A percentile compares a stretch with the other conserved stretches of the same genome.
Evolutionary conservation across 2,329 filamentous ascomycete genomes (phyloP).

Genomic region (Fulvia fulva): DNA sequence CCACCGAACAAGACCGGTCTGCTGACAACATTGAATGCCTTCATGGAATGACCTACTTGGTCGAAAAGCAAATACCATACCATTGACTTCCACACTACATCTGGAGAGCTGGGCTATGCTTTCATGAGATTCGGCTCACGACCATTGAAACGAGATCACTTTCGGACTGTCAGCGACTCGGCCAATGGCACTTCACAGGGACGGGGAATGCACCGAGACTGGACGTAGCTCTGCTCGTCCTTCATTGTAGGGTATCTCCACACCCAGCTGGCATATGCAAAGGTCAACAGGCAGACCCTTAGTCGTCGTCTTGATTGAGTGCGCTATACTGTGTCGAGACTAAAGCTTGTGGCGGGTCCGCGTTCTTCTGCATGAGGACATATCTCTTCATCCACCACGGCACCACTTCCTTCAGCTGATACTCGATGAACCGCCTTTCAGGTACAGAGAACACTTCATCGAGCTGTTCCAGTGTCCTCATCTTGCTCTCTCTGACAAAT

Average conservation of each 20-base stretch:
- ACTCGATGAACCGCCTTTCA: not conserved
- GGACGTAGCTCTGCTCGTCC: no score
- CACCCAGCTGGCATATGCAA: no score
- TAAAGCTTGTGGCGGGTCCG: not conserved
- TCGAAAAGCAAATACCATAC: not conserved
- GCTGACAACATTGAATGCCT: not conserved
- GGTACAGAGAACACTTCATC: not conserved
- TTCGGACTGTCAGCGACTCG: no score
- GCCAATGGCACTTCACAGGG: no score
- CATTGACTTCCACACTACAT: not conserved
- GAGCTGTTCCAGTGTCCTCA: not conserved
- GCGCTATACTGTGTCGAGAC: not conserved
- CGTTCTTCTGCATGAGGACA: not conserved
- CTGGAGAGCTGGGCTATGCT: not conserved
- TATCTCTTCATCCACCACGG: not conserved
- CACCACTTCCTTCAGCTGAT: not conserved
- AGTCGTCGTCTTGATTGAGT: not conserved
- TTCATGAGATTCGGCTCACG: not conserved
- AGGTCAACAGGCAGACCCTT: not conserved
- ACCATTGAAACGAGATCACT: no score
- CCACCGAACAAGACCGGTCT: not conserved
- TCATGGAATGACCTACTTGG: not conserved
- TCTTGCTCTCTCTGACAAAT: conserved; percentile 29
- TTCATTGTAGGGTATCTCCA: no score
- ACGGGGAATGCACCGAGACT: no score